A percentile compares a stretch with the other conserved stretches of the same genome.
Evolutionary conservation across 805 yeast species (phyloP).

Genomic region (Yarrowia deformans): DNA sequence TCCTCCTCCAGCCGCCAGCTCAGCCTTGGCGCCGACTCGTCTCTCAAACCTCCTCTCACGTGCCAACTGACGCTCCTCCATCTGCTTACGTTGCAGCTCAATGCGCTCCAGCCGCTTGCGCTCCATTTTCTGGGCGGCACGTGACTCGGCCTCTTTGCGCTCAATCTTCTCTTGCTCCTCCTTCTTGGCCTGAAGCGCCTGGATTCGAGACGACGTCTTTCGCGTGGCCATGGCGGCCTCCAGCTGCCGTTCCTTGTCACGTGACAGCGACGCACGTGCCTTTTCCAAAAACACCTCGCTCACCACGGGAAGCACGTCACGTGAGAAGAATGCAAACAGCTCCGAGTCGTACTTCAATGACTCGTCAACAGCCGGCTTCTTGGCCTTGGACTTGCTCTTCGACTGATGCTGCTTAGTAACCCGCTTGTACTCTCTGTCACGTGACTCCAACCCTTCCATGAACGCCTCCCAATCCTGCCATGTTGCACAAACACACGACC

Average conservation of each 20-base stretch:
- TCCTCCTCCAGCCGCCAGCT: too few species aligned
- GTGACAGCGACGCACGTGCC: slow-evolving; percentile 45
- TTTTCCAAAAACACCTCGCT: slow-evolving; percentile 48
- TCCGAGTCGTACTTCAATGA: slow-evolving; percentile 40
- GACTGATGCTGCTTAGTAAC: background rate
- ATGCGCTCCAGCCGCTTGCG: slow-evolving; percentile 38
- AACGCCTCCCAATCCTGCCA: slow-evolving; percentile 10
- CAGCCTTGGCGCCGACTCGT: slow-evolving; percentile 7
- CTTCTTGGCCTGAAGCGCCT: slow-evolving; percentile 44
- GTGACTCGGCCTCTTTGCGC: slow-evolving; percentile 38
- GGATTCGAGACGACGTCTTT: slow-evolving; percentile 50
- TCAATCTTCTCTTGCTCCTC: slow-evolving; percentile 44
- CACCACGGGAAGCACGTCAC: slow-evolving; percentile 23
- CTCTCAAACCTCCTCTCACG: slow-evolving; percentile 39
- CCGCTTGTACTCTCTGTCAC: slow-evolving; percentile 6
- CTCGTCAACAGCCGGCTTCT: slow-evolving; percentile 39
- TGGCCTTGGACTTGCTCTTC: background rate
- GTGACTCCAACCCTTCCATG: background rate
- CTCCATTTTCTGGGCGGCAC: slow-evolving; percentile 29
- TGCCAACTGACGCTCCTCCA: slow-evolving; percentile 39
- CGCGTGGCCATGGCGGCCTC: slow-evolving; percentile 47
- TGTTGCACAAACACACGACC: slow-evolving; percentile 25
- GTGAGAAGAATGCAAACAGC: background rate
- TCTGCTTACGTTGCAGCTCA: slow-evolving; percentile 34
- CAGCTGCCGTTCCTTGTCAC: slow-evolving; percentile 46